These are phyloP conservation scores for Hypoxylon sp. DNA, from an alignment of 2,329 filamentous ascomycete species.

Conservation along the genomic window DNA sequence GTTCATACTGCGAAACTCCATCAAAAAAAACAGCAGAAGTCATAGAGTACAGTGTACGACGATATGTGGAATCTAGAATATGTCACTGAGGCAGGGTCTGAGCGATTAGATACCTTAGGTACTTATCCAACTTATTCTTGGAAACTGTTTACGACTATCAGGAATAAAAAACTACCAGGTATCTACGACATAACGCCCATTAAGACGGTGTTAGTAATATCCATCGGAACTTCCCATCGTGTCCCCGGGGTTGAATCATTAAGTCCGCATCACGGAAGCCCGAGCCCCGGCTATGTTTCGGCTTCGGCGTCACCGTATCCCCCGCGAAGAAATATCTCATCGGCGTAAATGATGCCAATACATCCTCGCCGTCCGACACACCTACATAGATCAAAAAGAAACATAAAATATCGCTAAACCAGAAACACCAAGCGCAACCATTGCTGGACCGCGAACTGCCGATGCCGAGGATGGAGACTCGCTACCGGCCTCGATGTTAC, in stretches of 20 bases:
- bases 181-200: neutral
- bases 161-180: neutral
- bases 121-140: neutral
- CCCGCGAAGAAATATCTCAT: neutral
- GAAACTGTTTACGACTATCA: neutral
- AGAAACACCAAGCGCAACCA: constrained; percentile 8
- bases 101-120: neutral
- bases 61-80: neutral
- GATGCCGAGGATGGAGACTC: constrained; percentile 22
- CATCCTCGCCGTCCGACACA: neutral
- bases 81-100: neutral
- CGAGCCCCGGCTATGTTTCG: neutral
- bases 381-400: neutral
- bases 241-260: neutral
- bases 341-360: neutral
- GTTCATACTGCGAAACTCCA: constrained; percentile 16
- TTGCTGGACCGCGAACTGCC: neutral
- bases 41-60: too few relatives aligned
- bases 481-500: constrained; percentile 28
- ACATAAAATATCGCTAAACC: constrained; percentile 1
- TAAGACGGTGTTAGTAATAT: neutral
- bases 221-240: neutral
- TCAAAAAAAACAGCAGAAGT: constrained; percentile 8
- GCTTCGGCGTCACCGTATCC: too few relatives aligned
- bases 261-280: neutral